Percentiles rank a stretch among this genome's conserved stretches.
phyloP scores from a whole-genome alignment of 768 basidiomycete species.

The Lactifluus pinguis region DNA sequence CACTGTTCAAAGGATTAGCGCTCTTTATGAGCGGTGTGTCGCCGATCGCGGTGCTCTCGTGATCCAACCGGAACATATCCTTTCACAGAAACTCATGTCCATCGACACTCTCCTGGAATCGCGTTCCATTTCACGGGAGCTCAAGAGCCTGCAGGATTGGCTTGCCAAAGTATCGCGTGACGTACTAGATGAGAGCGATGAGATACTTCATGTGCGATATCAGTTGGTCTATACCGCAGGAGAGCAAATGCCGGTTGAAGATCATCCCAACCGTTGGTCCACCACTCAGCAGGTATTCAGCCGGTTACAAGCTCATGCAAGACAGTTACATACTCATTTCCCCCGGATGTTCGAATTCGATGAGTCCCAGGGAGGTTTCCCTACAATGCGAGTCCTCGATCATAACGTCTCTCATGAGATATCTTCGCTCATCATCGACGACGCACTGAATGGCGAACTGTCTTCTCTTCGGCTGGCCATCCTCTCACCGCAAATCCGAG shows the following conservation, averaged over 20 bases:
- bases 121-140: background rate
- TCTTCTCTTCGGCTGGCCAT: background rate
- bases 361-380: background rate
- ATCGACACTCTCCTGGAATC: slow-evolving; percentile 28
- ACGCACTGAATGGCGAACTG: background rate
- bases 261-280: slow-evolving; percentile 42
- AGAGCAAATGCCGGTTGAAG: slow-evolving; percentile 19
- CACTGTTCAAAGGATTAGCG: slow-evolving; percentile 21
- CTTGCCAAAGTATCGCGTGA: slow-evolving; percentile 1
- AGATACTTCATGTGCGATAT: background rate
- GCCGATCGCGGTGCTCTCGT: slow-evolving; percentile 34
- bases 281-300: slow-evolving; percentile 34
- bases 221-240: slow-evolving; percentile 1
- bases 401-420: background rate
- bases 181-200: background rate
- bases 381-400: slow-evolving; percentile 1
- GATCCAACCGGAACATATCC: slow-evolving; percentile 32
- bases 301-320: slow-evolving; percentile 3
- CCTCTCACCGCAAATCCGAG: background rate
- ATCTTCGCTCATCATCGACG: background rate
- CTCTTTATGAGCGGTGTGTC: slow-evolving; percentile 33
- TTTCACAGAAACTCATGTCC: slow-evolving; percentile 33
- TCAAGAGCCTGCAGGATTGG: background rate
- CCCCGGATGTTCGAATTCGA: background rate
- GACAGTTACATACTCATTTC: background rate